phyloP scores from a whole-genome alignment of 345 rosid genomes.

The Gossypium longicalyx region DNA sequence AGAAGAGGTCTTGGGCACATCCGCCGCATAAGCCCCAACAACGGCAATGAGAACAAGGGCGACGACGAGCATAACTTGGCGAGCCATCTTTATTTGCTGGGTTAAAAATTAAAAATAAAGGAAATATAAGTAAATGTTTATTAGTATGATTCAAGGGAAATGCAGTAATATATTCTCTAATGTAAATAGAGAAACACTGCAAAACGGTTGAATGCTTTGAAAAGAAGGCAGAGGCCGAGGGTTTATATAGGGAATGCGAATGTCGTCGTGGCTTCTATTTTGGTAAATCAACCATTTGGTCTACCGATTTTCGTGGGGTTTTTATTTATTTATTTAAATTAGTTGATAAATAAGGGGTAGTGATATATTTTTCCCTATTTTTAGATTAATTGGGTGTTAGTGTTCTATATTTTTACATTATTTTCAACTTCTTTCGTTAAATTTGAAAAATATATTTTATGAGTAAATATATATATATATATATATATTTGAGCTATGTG shows the following conservation, averaged over 20 bases:
- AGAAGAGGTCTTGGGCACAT: not conserved
- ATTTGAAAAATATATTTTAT: not conserved
- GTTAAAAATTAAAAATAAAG: not conserved
- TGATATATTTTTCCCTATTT: too few relatives aligned
- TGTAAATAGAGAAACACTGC: not conserved
- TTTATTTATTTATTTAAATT: not conserved
- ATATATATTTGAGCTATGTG: not conserved
- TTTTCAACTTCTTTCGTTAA: not conserved
- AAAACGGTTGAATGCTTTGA: not conserved
- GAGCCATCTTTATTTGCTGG: constrained; percentile 20
- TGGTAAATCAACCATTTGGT: not conserved
- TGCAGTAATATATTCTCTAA: not conserved
- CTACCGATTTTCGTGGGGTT: not conserved
- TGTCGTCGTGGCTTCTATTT: too few relatives aligned
- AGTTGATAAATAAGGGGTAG: too few relatives aligned
- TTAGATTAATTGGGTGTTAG: too few relatives aligned
- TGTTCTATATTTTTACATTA: not conserved
- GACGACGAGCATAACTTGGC: constrained; percentile 24
- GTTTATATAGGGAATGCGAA: not conserved
- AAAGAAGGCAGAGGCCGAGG: not conserved
- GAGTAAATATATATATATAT: not conserved
- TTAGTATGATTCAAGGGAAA: not conserved
- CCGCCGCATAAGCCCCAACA: constrained; percentile 31
- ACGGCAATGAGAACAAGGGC: constrained; percentile 24
- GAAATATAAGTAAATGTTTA: too few relatives aligned